Base-by-base conservation (phyloP, 768 basidiomycete genomes). In the Auriscalpium vulgare region DNA sequence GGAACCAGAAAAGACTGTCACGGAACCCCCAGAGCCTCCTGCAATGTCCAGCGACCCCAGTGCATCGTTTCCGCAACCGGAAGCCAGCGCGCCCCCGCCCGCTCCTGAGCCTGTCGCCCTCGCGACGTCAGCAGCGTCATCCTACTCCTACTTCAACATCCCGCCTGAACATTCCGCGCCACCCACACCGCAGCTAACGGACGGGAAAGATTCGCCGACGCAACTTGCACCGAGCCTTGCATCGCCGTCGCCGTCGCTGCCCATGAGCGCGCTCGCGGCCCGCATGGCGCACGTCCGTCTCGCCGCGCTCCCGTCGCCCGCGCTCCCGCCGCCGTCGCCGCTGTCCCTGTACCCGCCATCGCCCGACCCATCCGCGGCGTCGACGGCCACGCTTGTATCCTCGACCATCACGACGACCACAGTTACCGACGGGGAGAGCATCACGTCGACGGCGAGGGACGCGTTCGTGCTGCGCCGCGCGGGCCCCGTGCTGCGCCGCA, bases 261-360 rank as follows among this genome's bases (percentile, higher is more conserved):
- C 36, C 54, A 45, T 35, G 36, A 23, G 35, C 35, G 21, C n/a
- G 11, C 51, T 53, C 43, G 43, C 34, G 21, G 43, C 51, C 0
- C 38, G 40, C 17, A 43, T 43, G n/a, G 47, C 47, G 21, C 47
- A 29, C 23, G 6, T 47, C 11, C 47, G 21, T 8, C 40, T 53
- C 51, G 47, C 16, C 14, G 51, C 51, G 3, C 38, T 53, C 40
- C 51, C 38, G 51, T 43, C 38, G 38, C 51, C 51, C 43, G 43
- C 37, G 34, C 50, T 59, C 1, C 35, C 38, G 45, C 53, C 53
- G 13, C 55, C 40, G 37, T 54, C 49, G 17, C 55, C 54, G 5
- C 35, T 47, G 21, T 58, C 48, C 8, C 50, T 47, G 19, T 47
- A 58, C 45, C 40, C 45, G 16, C 23, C 51, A 13, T n/a, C 50